Conservation (phyloP, 495 filamentous ascomycete genomes). For the Aspergillus kassunensis region DNA sequence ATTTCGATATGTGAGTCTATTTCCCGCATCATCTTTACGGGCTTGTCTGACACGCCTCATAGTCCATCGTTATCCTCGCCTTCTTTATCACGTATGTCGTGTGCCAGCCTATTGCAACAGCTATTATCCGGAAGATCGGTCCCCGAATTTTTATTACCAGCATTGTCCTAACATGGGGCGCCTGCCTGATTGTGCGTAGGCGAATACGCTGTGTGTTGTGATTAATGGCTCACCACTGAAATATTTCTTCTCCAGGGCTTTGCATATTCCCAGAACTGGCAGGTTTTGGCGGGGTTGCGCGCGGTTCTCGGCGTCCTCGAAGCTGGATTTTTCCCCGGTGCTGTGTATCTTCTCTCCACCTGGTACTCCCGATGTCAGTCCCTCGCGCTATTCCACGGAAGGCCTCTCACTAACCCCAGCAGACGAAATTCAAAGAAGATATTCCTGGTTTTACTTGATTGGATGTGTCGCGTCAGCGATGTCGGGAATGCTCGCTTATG, state of each 20-base stretch:
- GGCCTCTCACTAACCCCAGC: too few relatives aligned
- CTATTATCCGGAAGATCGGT: conserved; percentile 50
- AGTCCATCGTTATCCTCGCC: conserved; percentile 46
- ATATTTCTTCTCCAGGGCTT: conserved; percentile 42
- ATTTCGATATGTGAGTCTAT: conserved; percentile 1
- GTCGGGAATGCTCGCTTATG: conserved; percentile 60
- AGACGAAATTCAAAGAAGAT: conserved; percentile 60
- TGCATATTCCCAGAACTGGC: conserved; percentile 37
- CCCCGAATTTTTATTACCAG: conserved; percentile 44
- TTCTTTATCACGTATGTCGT: conserved; percentile 57
- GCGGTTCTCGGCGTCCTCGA: conserved; percentile 59
- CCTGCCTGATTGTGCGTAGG: conserved; percentile 37
- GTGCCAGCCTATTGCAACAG: conserved; percentile 50
- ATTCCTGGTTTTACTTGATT: conserved; percentile 60
- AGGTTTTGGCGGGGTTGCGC: conserved; percentile 45
- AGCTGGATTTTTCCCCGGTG: conserved; percentile 60
- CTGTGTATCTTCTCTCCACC: conserved; percentile 56
- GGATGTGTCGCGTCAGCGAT: conserved; percentile 58
- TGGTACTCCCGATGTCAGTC: conserved; percentile 57
- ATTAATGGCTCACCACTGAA: too few relatives aligned
- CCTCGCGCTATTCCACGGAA: neutral
- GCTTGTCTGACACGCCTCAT: too few relatives aligned
- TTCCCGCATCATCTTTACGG: too few relatives aligned
- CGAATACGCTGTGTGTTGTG: too few relatives aligned
- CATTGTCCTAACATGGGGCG: conserved; percentile 43